Conservation (phyloP, 2,329 filamentous ascomycete species). For the Scortechinia acanthostroma region DNA sequence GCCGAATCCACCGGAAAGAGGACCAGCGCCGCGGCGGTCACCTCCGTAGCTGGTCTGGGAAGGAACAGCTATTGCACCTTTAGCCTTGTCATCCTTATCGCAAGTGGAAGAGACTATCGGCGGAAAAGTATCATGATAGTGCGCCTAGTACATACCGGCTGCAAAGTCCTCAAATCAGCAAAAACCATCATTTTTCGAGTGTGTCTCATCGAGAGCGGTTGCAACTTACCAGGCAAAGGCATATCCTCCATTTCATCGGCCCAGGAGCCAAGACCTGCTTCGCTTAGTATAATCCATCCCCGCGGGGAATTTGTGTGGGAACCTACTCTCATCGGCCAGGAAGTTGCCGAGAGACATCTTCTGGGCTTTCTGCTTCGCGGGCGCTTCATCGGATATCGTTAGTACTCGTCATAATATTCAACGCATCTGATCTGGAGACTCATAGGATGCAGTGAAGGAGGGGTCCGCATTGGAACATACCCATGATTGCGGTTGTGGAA, state of each 20-base stretch:
- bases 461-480: too few species aligned
- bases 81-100: too few species aligned
- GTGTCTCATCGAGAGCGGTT: neutral
- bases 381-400: neutral
- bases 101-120: too few species aligned
- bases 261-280: constrained; percentile 1
- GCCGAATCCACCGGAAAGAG: too few species aligned
- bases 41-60: neutral
- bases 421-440: too few species aligned
- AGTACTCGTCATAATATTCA: too few species aligned
- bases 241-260: constrained; percentile 2
- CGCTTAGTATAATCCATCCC: neutral
- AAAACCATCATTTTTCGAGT: neutral
- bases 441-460: too few species aligned
- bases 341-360: constrained; percentile 1
- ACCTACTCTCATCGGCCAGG: constrained; percentile 2
- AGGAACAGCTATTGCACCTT: neutral
- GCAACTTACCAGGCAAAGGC: neutral
- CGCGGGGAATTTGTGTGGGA: neutral
- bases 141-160: neutral
- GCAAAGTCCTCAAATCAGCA: neutral
- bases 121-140: too few species aligned
- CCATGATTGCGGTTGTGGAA: neutral
- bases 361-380: neutral
- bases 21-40: neutral